Evolutionary conservation across 768 basidiomycete genomes (phyloP), one percentile per base, ranked within the genome.

Genomic region (Phaeotremella fagi): DNA sequence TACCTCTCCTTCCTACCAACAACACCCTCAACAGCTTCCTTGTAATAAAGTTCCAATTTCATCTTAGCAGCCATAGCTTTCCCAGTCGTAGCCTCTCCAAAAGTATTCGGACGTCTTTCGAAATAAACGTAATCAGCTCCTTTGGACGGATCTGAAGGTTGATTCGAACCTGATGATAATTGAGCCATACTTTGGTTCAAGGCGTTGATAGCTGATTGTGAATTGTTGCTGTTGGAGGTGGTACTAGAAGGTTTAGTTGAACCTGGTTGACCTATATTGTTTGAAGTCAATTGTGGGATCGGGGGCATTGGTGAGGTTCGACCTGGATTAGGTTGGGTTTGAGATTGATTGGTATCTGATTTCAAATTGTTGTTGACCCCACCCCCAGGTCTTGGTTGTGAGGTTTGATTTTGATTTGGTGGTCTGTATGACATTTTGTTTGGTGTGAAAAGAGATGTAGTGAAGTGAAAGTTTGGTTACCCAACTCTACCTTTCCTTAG

Each of bases 1-100:
- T 45, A 91, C 91, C 94, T 82, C 48, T 84, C 82, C 72, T 97
- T 97, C 48, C 95, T 80, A 69, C 92, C 91, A 42, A 99, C 88
- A 12, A 94, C 94, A 41, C 87, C 82, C 72, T 97, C 91, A 36
- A 99, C 95, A 1, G 89, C 89, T 35, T 95, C 85, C 75, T 97
- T 95, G 77, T 97, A 99, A 72, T 85, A 95, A 71, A 92, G 85
- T 76, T 98, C 95, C 48, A 98, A 81, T 76, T 94, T 95, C 76
- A 97, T 79, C 74, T 95, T 91, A 2, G 92, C 92, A 35, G 82
- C 83, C 74, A 90, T 92, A 14, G 89, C 88, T 60, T 85, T 85
- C 38, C 89, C 85, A 59, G 85, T 74, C 15, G 88, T 85, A 55
- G 86, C 83, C 49, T 88, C 85, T 4, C 87, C 86, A 74, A 94